Percentiles rank a stretch among this genome's conserved stretches.
These are phyloP conservation scores for Hypoxylon sp. DNA, from an alignment of 2,329 filamentous ascomycete species.

Conservation along the genomic window DNA sequence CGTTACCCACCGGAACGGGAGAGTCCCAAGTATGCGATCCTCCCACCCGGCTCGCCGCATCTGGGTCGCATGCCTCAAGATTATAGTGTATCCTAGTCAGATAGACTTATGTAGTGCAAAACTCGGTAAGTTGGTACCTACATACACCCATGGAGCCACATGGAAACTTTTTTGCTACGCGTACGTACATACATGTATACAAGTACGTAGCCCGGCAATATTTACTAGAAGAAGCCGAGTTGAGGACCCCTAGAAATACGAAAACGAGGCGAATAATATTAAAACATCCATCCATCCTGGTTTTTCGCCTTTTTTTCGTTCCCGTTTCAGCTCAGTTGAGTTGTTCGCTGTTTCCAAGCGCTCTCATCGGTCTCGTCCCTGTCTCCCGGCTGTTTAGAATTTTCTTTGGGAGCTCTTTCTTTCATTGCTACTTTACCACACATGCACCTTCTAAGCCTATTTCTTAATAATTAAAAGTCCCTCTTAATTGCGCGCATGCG, in stretches of 20 bases:
- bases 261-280: constrained; percentile 42
- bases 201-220: constrained; percentile 5
- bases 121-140: constrained; percentile 16
- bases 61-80: neutral
- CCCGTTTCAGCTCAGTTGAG: constrained; percentile 25
- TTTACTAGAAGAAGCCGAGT: constrained; percentile 12
- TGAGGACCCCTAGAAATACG: constrained; percentile 40
- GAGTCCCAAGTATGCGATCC: constrained; percentile 18
- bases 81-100: neutral
- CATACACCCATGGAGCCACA: constrained; percentile 35
- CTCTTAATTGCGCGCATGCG: constrained; percentile 7
- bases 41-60: constrained; percentile 11
- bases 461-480: constrained; percentile 7
- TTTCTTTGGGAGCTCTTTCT: neutral
- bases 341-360: constrained; percentile 17
- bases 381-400: constrained; percentile 14
- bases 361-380: constrained; percentile 6
- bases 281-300: constrained; percentile 34
- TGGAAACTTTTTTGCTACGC: constrained; percentile 34
- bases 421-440: constrained; percentile 7
- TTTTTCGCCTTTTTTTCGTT: constrained; percentile 15
- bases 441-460: constrained; percentile 19
- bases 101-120: neutral
- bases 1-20: constrained; percentile 8
- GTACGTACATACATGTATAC: constrained; percentile 4